phyloP scores from a whole-genome alignment of 192 early-diverging fungal genomes.

The Linderina pennispora region DNA sequence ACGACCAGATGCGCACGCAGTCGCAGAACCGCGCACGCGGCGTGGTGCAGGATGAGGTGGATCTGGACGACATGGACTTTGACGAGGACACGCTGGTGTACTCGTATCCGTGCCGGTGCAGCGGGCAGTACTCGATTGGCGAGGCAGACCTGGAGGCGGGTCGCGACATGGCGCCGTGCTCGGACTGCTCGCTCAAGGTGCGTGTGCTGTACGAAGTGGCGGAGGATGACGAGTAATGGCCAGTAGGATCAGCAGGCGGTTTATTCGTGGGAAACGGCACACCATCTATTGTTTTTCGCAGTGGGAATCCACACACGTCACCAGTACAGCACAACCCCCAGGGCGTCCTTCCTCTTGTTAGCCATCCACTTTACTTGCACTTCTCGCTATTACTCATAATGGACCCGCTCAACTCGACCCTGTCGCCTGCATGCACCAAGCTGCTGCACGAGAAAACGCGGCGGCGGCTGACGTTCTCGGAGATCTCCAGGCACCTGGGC shows the following conservation, averaged over 20 bases:
- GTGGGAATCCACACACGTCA: too few relatives aligned
- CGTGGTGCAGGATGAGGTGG: constrained; percentile 66
- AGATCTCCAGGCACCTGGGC: constrained; percentile 48
- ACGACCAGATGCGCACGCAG: constrained; percentile 13
- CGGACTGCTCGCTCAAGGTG: constrained; percentile 63
- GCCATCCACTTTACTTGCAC: too few relatives aligned
- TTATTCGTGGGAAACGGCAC: too few relatives aligned
- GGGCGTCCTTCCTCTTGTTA: too few relatives aligned
- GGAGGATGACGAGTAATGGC: constrained; percentile 28
- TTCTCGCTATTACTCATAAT: too few relatives aligned
- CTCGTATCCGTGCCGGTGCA: constrained; percentile 59
- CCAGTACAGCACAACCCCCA: too few relatives aligned
- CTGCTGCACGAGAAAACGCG: constrained; percentile 41
- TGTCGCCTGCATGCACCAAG: constrained; percentile 33
- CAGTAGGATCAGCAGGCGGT: too few relatives aligned
- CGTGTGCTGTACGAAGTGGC: constrained; percentile 59
- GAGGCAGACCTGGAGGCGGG: constrained; percentile 63
- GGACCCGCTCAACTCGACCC: too few relatives aligned
- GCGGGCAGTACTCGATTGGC: constrained; percentile 52
- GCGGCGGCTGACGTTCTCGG: constrained; percentile 45
- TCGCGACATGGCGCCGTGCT: constrained; percentile 56
- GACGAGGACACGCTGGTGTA: constrained; percentile 48
- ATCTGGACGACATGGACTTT: constrained; percentile 78
- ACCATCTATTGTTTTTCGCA: too few relatives aligned
- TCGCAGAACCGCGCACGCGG: constrained; percentile 22